Evolutionary conservation across 1,139 yeast species (phyloP), one percentile per base, ranked within the genome.

Genomic region (Martiniozyma asiatica): DNA sequence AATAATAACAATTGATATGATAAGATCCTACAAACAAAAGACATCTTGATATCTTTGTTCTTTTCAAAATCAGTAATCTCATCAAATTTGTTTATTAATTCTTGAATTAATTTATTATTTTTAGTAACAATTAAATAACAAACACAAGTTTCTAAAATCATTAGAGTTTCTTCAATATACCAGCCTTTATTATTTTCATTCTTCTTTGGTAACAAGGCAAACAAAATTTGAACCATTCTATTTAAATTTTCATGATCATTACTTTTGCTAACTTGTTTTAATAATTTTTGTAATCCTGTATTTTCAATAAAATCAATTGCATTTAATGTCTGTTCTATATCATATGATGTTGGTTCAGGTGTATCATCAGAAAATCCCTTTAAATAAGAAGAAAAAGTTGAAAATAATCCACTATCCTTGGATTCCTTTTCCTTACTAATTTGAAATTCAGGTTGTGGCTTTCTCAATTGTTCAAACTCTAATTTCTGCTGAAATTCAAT

Each of bases 291-390:
- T 8, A 84, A 56, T 27, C 68, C 68, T 38, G 87, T 69, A 1
- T 85, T 70, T 34, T 69, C 70, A 32, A 85, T 64, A 48, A 96
- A 87, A 42, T 87, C 94, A 34, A 79, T 58, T 0, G 95, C 78
- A 5, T 85, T 76, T 15, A 79, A 55, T 0, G 97, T 80, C 2
- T 84, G 69, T 39, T 85, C 95, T 29, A 92, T 76, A 45, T 87
- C 97, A 44, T 80, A 94, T 35, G 80, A 93, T 1, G 92, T 70
- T 4, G 98, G 98, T 50, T 87, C 96, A 6, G 81, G 78, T 2
- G 82, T 76, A 24, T 81, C 93, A 43, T 85, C 96, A 0, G 79
- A 64, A 37, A 78, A 73, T 11, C 96, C 92, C 42, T 92, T 81
- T 53, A 92, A 66, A 47, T 85, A 87, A 1, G 95, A 84, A 1